Percentiles rank a stretch among this genome's conserved stretches.
phyloP scores from a whole-genome alignment of 1,284 basidiomycete genomes.

The Megacollybia platyphylla region DNA sequence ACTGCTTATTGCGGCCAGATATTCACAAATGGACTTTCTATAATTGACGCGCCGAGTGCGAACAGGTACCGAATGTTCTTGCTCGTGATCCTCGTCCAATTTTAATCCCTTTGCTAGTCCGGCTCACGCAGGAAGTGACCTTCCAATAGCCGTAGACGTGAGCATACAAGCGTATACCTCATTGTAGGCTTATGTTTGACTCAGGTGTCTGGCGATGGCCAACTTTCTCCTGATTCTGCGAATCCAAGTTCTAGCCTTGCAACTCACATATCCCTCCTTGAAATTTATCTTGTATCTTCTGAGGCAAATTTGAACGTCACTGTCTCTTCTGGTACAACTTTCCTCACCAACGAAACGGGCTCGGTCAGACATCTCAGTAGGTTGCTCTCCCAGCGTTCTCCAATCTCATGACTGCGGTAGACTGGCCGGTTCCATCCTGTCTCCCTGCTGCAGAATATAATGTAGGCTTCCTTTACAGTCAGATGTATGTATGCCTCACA shows the following conservation, averaged over 20 bases:
- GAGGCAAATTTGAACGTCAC: slow-evolving; percentile 29
- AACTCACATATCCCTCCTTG: slow-evolving; percentile 27
- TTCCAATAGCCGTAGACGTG: slow-evolving; percentile 33
- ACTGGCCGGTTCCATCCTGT: slow-evolving; percentile 23
- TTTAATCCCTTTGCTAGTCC: slow-evolving; percentile 7
- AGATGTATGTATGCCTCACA: background rate
- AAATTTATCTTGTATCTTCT: slow-evolving; percentile 36
- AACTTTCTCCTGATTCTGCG: slow-evolving; percentile 20
- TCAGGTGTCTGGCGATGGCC: slow-evolving; percentile 33
- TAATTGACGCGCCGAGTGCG: slow-evolving; percentile 30
- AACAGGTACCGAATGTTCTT: slow-evolving; percentile 20
- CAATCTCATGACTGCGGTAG: background rate
- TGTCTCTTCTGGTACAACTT: slow-evolving; percentile 24
- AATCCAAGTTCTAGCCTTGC: slow-evolving; percentile 22
- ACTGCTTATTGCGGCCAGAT: slow-evolving; percentile 18
- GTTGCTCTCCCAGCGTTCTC: slow-evolving; percentile 1
- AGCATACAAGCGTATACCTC: slow-evolving; percentile 4
- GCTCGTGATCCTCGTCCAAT: background rate
- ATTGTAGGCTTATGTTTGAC: background rate
- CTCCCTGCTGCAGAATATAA: slow-evolving; percentile 34
- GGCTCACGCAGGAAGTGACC: slow-evolving; percentile 15
- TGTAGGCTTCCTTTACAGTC: slow-evolving; percentile 15
- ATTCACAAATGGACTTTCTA: slow-evolving; percentile 34
- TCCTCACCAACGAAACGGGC: slow-evolving; percentile 26
- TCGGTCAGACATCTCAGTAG: slow-evolving; percentile 38